phyloP scores from a whole-genome alignment of 2,329 filamentous ascomycete species.

The Cercospora brassicicola region DNA sequence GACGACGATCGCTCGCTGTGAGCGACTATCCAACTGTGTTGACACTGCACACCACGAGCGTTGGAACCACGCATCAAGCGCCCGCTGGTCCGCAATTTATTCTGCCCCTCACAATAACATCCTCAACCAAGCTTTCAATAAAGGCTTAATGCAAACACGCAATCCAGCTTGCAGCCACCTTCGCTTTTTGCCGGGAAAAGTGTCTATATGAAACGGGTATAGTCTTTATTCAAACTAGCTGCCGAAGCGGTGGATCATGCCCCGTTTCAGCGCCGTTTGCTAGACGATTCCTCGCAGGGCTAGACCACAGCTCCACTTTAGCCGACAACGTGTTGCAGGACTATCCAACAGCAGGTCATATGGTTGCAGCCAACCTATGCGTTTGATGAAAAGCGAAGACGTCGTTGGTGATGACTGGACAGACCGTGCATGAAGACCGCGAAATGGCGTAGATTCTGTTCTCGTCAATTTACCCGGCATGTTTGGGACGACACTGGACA shows the following conservation, averaged over 20 bases:
- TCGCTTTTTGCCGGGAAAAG: background rate
- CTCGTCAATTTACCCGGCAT: background rate
- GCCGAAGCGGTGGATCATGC: background rate
- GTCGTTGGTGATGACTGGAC: background rate
- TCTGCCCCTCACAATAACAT: background rate
- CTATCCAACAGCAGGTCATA: background rate
- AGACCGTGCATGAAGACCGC: background rate
- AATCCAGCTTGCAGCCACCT: background rate
- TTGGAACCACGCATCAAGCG: background rate
- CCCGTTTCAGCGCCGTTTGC: background rate
- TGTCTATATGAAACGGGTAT: background rate
- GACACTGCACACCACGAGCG: background rate
- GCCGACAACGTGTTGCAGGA: background rate
- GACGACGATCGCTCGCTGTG: background rate
- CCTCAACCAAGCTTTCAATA: background rate
- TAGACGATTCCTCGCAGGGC: background rate
- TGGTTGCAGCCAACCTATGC: background rate
- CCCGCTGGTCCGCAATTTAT: background rate
- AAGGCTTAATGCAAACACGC: slow-evolving; percentile 1
- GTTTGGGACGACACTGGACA: too few relatives aligned
- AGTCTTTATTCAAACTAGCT: background rate
- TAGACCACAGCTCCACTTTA: background rate
- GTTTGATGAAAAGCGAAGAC: background rate
- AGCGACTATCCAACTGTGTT: background rate
- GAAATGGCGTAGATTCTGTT: background rate